Evolutionary conservation across 2,329 filamentous ascomycete genomes (phyloP), one percentile per base, ranked within the genome.

Genomic region (Teratosphaeria destructans): DNA sequence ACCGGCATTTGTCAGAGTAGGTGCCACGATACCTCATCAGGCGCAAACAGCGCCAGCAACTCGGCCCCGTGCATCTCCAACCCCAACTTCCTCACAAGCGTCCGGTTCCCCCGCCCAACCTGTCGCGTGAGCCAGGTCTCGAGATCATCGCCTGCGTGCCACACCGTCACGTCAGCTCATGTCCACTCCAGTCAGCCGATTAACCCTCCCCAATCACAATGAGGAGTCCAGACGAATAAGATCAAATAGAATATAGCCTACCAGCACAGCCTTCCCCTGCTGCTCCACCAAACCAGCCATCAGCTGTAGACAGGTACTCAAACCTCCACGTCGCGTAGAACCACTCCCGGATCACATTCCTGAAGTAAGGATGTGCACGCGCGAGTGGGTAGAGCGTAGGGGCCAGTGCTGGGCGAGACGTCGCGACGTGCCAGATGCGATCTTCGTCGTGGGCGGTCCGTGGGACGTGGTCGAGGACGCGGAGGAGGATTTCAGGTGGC

Each of bases 61-160:
- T 62, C 61, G 8, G 37, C 34, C n/a, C 57, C 61, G 34, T 58
- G 43, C 58, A 62, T 60, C 37, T 55, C 52, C 49, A 62, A 52
- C 3, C 19, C 12, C n/a, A 62, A 27, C 27, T 62, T 59, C 49
- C 53, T 34, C 11, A 62, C 16, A 7, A 27, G 23, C 2, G n/a
- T 12, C 3, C 54, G 32, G 11, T 56, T 23, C 14, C 2, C 5
- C 27, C 29, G 26, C n/a, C 26, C 34, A 12, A 43, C 27, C 16
- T 56, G 27, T 23, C n/a, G 29, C 16, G 23, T 26, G 3, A 59
- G 53, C 52, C 52, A 59, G 19, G 43, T 29, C 19, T 37, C 27
- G 23, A 59, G 37, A 19, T 59, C 58, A 32, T 59, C 54, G 16
- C 37, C 58, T 54, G 32, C 54, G n/a, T 26, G 29, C 29, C 29